Base-by-base conservation (phyloP, 139 green algal genomes). In the Eudorina sp. region DNA sequence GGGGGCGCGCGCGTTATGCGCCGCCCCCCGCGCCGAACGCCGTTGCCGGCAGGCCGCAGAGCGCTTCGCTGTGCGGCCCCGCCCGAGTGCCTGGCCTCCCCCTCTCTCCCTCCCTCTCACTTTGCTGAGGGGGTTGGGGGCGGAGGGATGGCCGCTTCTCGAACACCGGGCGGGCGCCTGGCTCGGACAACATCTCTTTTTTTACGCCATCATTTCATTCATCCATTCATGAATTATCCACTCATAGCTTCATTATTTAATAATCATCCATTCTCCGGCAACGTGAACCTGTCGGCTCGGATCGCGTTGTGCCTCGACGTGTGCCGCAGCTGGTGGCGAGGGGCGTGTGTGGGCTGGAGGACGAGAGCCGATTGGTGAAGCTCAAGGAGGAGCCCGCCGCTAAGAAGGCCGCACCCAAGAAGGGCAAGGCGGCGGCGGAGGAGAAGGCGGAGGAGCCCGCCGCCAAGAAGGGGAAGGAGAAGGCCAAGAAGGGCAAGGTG, bases 1-100 rank as follows among this genome's bases (percentile, higher is more conserved):
- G 46, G 82, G 18, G 34, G 9, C 11, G 16, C 46, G 62, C 82
- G 82, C 82, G 82, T 88, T 76, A 86, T 84, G 79, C 41, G 43
- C 43, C 60, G 8, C 19, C 23, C 34, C 43, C 43, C 13, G 21
- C 4, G 80, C 58, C 60, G 60, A 58, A 29, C 58, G 53, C 78
- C 40, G 77, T 25, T 31, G 21, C 76, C 38, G 51, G 53, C 53
- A 85, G 6, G 77, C 77, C 78, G 53, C 77, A n/a, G n/a, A n/a
- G n/a, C n/a, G n/a, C n/a, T n/a, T n/a, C 3, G 19, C 27, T 48
- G 19, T 0, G 78, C 53, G 78, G 78, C 53, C 25, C 55, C 38
- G 40, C 55, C 58, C 41, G 55, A 9, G 19, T 85, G 55, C 78
- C 8, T 14, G 27, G 19, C 55, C 46, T 64, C 25, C n/a, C n/a